Evolutionary conservation across 179 eudicot species (phyloP), one percentile per base, ranked within the genome.

Genomic region (Carnegiea gigantea): DNA sequence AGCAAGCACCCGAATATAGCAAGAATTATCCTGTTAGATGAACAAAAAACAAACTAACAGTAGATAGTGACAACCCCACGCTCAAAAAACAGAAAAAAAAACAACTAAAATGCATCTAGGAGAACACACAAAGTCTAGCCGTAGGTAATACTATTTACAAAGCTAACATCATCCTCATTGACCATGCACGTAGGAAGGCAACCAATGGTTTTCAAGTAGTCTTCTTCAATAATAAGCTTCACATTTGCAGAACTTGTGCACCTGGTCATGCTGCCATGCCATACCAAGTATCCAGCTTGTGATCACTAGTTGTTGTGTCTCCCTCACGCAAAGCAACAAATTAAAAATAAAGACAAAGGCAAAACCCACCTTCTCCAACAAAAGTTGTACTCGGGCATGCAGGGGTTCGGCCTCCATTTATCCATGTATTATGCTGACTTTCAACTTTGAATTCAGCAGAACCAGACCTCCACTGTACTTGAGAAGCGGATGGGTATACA

Each of bases 381-480:
- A 84, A 87, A 12, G 87, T 79, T 74, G 88, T 84, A 6, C 88
- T 83, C 17, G 90, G 84, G 72, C 81, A 83, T 72, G 92, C 84
- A 70, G 87, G 85, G 54, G 78, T 57, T 77, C 95, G 89, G 78
- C 88, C 95, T 75, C 89, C 93, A 80, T 86, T 84, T 54, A 85
- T 84, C 98, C 97, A 93, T 77, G 85, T 65, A 67, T 88, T 87
- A 75, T 84, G 89, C 44, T 77, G 91, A 85, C 81, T 87, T 33
- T 90, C 92, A 49, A 87, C 59, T 68, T 86, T 92, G 51, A 82
- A 91, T 78, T 92, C 97, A 83, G 85, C 86, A 77, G 90, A 78
- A 62, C 84, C 81, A 38, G 89, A 54, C 86, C 93, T 89, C 97
- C 94, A 89, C n/a, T 88, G 91, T 30, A 90, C 95, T 85, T 83